These are phyloP conservation scores for Suillus sp. DNA, from an alignment of 768 basidiomycete genomes.

Conservation along the genomic window DNA sequence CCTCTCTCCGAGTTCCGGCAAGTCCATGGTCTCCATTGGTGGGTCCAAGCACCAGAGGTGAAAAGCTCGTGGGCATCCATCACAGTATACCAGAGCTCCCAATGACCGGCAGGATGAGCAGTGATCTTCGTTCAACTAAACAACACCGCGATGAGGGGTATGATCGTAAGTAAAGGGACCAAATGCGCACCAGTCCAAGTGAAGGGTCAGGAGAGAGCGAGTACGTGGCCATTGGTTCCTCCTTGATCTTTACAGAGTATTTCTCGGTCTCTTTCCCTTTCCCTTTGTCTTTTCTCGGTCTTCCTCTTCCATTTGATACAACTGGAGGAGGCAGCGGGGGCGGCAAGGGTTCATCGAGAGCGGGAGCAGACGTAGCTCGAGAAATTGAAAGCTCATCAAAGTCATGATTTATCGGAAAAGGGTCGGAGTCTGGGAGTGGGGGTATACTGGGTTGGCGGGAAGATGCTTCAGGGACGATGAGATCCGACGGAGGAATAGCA, in stretches of 20 bases:
- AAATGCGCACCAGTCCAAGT: conserved; percentile 39
- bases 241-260: conserved; percentile 42
- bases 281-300: conserved; percentile 45
- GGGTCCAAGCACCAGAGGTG: conserved; percentile 97
- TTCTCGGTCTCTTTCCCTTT: conserved; percentile 48
- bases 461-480: conserved; percentile 45
- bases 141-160: conserved; percentile 21
- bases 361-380: conserved; percentile 58
- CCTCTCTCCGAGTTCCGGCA: conserved; percentile 68
- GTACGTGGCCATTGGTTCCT: conserved; percentile 40
- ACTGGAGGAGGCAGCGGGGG: conserved; percentile 8
- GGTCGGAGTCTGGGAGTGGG: conserved; percentile 53
- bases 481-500: conserved; percentile 33
- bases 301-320: conserved; percentile 28
- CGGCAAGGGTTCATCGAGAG: conserved; percentile 28
- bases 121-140: conserved; percentile 74
- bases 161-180: conserved; percentile 11
- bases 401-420: conserved; percentile 54
- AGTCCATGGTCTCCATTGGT: conserved; percentile 85
- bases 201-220: conserved; percentile 41
- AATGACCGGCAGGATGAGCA: conserved; percentile 81
- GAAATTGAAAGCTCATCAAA: conserved; percentile 60
- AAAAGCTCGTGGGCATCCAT: conserved; percentile 94
- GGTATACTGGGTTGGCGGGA: conserved; percentile 40
- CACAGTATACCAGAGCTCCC: conserved; percentile 93